phyloP scores from a whole-genome alignment of 2,329 filamentous ascomycete species.

The Colletotrichum graminicola region DNA sequence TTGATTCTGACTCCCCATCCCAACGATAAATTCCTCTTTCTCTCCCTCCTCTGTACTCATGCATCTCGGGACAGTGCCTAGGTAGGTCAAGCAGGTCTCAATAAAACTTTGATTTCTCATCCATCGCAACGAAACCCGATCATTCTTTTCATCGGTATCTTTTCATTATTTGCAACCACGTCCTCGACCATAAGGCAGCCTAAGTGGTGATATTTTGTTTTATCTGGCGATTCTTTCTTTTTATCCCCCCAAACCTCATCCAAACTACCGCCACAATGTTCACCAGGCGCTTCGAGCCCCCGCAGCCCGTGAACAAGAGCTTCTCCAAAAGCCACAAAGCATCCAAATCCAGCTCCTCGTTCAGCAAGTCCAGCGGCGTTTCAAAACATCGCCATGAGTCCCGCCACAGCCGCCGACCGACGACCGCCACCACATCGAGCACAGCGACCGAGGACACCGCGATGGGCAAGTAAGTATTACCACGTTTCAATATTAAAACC shows the following conservation, averaged over 20 bases:
- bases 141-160: slow-evolving; percentile 6
- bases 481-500: not conserved
- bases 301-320: slow-evolving; percentile 58
- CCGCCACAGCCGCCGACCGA: slow-evolving; percentile 59
- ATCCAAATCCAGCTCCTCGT: slow-evolving; percentile 65
- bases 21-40: slow-evolving; percentile 38
- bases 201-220: slow-evolving; percentile 1
- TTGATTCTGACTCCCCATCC: slow-evolving; percentile 35
- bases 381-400: slow-evolving; percentile 68
- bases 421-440: slow-evolving; percentile 57
- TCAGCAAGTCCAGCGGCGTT: slow-evolving; percentile 66
- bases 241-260: not conserved
- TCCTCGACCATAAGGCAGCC: not conserved
- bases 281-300: slow-evolving; percentile 59
- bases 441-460: slow-evolving; percentile 54
- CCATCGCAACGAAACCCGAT: slow-evolving; percentile 2
- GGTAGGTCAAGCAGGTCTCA: slow-evolving; percentile 48
- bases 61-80: slow-evolving; percentile 46
- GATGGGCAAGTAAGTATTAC: slow-evolving; percentile 58
- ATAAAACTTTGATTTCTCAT: slow-evolving; percentile 17
- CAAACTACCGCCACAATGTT: slow-evolving; percentile 57
- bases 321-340: slow-evolving; percentile 65
- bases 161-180: slow-evolving; percentile 1
- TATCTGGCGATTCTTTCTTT: not conserved
- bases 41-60: slow-evolving; percentile 19